phyloP scores from a whole-genome alignment of 73 alveolate species.

The Paramecium primaurelia region DNA sequence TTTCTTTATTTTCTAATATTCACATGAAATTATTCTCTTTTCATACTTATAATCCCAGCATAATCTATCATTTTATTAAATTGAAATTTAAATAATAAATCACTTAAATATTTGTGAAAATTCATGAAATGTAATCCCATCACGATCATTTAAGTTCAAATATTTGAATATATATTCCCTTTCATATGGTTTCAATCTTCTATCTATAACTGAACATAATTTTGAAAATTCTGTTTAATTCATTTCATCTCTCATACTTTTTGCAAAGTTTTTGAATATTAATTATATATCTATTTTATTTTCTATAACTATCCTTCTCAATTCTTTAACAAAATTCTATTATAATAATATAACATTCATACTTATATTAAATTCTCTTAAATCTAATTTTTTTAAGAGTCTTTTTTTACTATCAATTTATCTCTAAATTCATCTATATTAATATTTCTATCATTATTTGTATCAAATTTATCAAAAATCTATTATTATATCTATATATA shows the following conservation, averaged over 20 bases:
- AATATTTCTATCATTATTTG: background rate
- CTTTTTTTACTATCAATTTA: background rate
- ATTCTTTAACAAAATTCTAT: background rate
- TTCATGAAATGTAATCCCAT: background rate
- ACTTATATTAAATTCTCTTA: background rate
- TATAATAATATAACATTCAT: background rate
- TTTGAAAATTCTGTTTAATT: background rate
- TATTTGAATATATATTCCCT: background rate
- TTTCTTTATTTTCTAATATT: background rate
- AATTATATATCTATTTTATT: background rate
- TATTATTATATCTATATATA: background rate
- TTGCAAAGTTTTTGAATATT: background rate
- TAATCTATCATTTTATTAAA: background rate
- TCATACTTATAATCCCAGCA: background rate
- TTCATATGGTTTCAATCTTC: background rate
- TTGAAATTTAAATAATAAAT: background rate
- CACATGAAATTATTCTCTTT: background rate
- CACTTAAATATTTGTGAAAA: slow-evolving; percentile 8
- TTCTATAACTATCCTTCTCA: background rate
- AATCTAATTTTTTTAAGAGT: background rate
- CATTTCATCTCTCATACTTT: background rate
- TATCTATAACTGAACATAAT: slow-evolving; percentile 13
- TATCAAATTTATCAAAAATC: background rate
- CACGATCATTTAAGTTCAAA: background rate
- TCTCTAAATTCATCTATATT: background rate